These are phyloP conservation scores for Astrephomene gubernaculifera DNA, from an alignment of 139 green algal species.

Conservation along the genomic window DNA sequence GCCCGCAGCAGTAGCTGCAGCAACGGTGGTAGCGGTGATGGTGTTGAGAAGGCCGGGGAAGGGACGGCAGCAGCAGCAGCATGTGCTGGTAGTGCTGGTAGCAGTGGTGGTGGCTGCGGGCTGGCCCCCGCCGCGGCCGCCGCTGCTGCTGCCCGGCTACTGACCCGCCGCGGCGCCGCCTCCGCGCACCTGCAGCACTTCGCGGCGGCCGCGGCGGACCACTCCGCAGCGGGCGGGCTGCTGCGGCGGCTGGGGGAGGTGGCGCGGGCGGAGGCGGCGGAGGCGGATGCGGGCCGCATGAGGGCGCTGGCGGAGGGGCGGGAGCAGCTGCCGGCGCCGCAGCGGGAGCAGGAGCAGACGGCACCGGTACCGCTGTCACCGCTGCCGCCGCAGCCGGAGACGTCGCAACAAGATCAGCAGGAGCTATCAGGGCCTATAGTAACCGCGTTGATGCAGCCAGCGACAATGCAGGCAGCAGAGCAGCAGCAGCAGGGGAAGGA, in stretches of 20 bases:
- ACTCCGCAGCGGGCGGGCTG: conserved; percentile 2
- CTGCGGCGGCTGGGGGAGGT: not conserved
- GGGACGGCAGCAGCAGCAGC: not conserved
- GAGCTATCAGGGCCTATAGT: no score
- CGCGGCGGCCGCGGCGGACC: not conserved
- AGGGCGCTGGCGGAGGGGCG: conserved; percentile 21
- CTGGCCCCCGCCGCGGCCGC: not conserved
- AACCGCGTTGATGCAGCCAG: no score
- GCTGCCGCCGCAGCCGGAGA: not conserved
- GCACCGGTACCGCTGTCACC: not conserved
- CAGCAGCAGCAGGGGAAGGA: conserved; percentile 2
- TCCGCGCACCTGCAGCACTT: conserved; percentile 24
- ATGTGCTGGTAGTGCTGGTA: not conserved
- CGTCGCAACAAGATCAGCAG: no score
- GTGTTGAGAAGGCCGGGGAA: not conserved
- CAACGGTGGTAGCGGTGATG: not conserved
- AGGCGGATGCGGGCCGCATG: conserved; percentile 20
- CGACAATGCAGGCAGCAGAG: not conserved
- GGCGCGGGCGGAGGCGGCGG: conserved; percentile 10
- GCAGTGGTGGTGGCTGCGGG: not conserved
- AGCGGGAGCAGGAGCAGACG: conserved; percentile 13
- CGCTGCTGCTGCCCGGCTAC: conserved; percentile 14
- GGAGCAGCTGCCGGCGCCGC: conserved; percentile 13
- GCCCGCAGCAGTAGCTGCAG: no score
- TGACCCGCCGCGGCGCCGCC: conserved; percentile 20